Conservation (phyloP, 116 monocot genomes). For the Cymodocea nodosa region DNA sequence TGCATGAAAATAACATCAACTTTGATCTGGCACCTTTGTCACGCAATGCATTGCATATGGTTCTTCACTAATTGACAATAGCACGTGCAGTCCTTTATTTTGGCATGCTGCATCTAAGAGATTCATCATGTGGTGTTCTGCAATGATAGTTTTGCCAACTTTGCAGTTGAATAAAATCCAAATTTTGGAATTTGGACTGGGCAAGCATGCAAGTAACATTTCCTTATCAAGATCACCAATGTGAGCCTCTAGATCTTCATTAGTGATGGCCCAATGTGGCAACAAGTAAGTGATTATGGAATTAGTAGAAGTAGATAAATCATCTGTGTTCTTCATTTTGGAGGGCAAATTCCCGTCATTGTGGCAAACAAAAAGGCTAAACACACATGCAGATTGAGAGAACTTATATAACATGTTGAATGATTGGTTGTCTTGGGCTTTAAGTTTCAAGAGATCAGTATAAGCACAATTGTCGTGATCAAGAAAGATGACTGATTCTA, state of each 20-base stretch:
- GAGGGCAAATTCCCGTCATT: slow-evolving; percentile 8
- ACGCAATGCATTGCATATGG: slow-evolving; percentile 22
- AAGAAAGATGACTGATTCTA: slow-evolving; percentile 34
- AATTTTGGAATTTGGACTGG: slow-evolving; percentile 9
- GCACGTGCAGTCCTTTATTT: slow-evolving; percentile 16
- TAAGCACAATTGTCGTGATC: slow-evolving; percentile 9
- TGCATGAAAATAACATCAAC: background rate
- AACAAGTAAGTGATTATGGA: slow-evolving; percentile 1
- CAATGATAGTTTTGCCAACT: slow-evolving; percentile 35
- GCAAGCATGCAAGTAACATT: slow-evolving; percentile 5
- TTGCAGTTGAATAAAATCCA: slow-evolving; percentile 24
- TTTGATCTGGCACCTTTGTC: slow-evolving; percentile 36
- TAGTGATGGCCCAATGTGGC: background rate
- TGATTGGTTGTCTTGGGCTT: slow-evolving; percentile 10
- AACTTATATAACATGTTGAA: slow-evolving; percentile 16
- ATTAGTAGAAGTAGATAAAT: slow-evolving; percentile 7
- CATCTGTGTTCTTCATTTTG: background rate
- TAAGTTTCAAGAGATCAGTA: slow-evolving; percentile 13
- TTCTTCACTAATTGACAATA: slow-evolving; percentile 17
- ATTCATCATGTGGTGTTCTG: slow-evolving; percentile 21
- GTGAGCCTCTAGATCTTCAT: slow-evolving; percentile 3
- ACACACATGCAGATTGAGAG: slow-evolving; percentile 13
- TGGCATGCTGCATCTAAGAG: slow-evolving; percentile 14
- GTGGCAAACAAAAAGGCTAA: slow-evolving; percentile 20
- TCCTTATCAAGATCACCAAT: slow-evolving; percentile 4